Evolutionary conservation across 768 basidiomycete species (phyloP).

Genomic region (Lactarius quietus): DNA sequence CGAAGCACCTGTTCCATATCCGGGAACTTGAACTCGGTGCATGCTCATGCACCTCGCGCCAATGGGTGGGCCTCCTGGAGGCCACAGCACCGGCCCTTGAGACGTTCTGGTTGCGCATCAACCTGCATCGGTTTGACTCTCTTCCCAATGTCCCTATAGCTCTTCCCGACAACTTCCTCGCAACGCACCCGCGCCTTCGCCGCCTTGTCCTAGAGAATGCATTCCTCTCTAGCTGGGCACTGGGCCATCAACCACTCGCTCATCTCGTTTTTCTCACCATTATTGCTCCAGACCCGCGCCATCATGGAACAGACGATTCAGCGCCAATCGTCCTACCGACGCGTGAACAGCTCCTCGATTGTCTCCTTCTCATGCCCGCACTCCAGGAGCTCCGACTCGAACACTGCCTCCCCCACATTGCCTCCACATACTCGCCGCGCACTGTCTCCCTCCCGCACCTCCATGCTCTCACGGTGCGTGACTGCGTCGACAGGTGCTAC

Average conservation of each 20-base stretch:
- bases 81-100: slow-evolving; percentile 12
- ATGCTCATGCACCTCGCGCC: background rate
- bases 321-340: background rate
- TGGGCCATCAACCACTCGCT: background rate
- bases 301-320: background rate
- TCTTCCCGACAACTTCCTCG: background rate
- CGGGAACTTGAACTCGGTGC: slow-evolving; percentile 6
- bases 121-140: background rate
- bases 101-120: background rate
- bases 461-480: background rate
- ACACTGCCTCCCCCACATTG: slow-evolving; percentile 9
- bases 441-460: slow-evolving; percentile 4
- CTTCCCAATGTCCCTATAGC: background rate
- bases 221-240: slow-evolving; percentile 6
- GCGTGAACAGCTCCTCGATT: slow-evolving; percentile 12
- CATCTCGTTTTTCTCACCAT: background rate
- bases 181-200: slow-evolving; percentile 16
- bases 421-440: background rate
- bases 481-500: slow-evolving; percentile 17
- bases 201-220: slow-evolving; percentile 1
- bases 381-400: slow-evolving; percentile 4
- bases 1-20: slow-evolving; percentile 19
- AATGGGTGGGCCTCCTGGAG: slow-evolving; percentile 12
- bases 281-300: background rate
- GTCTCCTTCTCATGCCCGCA: slow-evolving; percentile 6